Conservation (phyloP, 163 green algal species). For the Dunaliella salina region DNA sequence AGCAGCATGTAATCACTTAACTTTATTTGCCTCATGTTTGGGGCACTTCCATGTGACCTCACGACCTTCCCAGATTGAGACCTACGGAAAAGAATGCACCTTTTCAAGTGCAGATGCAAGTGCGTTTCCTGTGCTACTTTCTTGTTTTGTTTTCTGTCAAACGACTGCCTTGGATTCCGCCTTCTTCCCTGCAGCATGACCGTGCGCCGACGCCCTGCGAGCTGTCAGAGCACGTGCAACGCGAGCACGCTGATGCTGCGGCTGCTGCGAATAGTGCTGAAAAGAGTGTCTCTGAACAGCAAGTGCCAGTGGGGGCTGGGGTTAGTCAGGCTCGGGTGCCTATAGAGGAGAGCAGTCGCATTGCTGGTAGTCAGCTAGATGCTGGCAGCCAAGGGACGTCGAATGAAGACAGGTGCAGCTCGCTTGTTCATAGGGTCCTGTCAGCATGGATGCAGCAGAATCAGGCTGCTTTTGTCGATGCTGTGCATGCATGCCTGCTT, state of each 20-base stretch:
- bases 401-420: conserved; percentile 3
- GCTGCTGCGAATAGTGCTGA: background rate
- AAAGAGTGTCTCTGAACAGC: background rate
- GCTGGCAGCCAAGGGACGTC: conserved; percentile 5
- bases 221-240: background rate
- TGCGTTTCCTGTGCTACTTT: no score
- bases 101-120: no score
- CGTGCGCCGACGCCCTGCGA: background rate
- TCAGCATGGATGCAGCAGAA: background rate
- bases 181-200: background rate
- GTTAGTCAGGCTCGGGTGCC: background rate
- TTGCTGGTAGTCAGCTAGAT: conserved; percentile 1
- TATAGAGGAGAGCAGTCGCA: conserved; percentile 1
- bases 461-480: background rate
- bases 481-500: conserved; percentile 3
- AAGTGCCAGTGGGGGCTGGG: background rate
- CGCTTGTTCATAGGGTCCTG: background rate
- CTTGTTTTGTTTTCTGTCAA: no score
- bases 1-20: no score
- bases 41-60: background rate
- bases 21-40: no score
- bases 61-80: background rate
- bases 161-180: no score
- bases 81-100: no score
- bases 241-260: background rate